Evolutionary conservation across 2,329 filamentous ascomycete species (phyloP).

Genomic region (Hymenoscyphus linearis): DNA sequence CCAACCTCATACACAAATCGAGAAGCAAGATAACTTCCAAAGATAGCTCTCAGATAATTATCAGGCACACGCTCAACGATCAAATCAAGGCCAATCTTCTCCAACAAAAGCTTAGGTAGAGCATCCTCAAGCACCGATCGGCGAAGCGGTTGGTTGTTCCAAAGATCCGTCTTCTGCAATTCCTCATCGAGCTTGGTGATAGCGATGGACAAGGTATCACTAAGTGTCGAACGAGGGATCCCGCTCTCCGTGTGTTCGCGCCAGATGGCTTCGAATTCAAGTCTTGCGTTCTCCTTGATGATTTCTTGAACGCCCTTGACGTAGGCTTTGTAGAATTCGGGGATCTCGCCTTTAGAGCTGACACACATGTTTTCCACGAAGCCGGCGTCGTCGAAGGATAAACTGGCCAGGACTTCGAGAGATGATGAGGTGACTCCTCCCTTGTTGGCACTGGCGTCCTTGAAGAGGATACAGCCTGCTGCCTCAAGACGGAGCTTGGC

Average conservation of each 20-base stretch:
- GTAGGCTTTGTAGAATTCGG: conserved; percentile 88
- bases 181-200: conserved; percentile 98
- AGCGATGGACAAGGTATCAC: conserved; percentile 82
- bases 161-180: conserved; percentile 86
- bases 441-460: conserved; percentile 98
- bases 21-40: conserved; percentile 90
- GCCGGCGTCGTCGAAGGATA: conserved; percentile 85
- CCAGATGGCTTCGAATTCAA: conserved; percentile 99
- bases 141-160: conserved; percentile 76
- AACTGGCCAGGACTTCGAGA: conserved; percentile 86
- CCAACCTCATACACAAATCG: conserved; percentile 96
- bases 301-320: conserved; percentile 86
- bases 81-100: conserved; percentile 86
- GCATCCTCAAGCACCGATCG: conserved; percentile 77
- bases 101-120: conserved; percentile 73
- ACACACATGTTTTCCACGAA: conserved; percentile 96
- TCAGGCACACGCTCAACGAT: conserved; percentile 86
- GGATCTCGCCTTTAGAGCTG: conserved; percentile 66
- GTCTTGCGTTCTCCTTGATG: conserved; percentile 83
- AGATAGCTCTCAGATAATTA: conserved; percentile 88
- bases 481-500: conserved; percentile 92
- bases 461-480: conserved; percentile 92
- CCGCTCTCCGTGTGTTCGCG: conserved; percentile 82
- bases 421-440: conserved; percentile 97
- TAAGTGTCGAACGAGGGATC: conserved; percentile 75